Conservation (phyloP, 2,329 filamentous ascomycete species). For the Penicillium rolfsii region DNA sequence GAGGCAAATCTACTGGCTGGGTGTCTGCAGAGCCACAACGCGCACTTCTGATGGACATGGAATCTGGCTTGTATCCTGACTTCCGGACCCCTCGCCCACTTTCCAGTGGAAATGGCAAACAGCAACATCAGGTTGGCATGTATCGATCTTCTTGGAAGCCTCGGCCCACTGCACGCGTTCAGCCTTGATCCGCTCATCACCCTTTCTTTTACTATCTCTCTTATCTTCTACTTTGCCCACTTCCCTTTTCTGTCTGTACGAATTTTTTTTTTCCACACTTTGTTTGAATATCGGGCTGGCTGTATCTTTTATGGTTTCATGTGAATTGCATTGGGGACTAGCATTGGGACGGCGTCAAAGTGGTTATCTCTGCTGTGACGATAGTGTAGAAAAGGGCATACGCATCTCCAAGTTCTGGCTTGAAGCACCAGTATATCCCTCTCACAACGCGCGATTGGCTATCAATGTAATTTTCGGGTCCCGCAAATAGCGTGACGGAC, state of each 20-base stretch:
- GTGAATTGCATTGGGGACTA: slow-evolving; percentile 14
- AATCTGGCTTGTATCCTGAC: slow-evolving; percentile 40
- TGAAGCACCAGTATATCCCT: neutral
- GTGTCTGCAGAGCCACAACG: slow-evolving; percentile 47
- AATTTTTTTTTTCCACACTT: slow-evolving; percentile 24
- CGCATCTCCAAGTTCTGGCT: neutral
- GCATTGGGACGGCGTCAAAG: slow-evolving; percentile 40
- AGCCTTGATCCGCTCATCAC: slow-evolving; percentile 13
- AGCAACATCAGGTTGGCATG: slow-evolving; percentile 36
- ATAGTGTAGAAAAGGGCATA: slow-evolving; percentile 20
- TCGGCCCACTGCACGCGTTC: slow-evolving; percentile 37
- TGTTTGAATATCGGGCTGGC: slow-evolving; percentile 19
- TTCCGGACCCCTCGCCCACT: slow-evolving; percentile 30
- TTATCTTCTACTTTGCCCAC: neutral
- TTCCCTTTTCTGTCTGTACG: slow-evolving; percentile 24
- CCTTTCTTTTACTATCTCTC: slow-evolving; percentile 17
- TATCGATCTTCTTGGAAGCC: slow-evolving; percentile 44
- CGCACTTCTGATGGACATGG: slow-evolving; percentile 51
- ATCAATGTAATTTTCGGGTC: too few relatives aligned
- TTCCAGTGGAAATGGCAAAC: slow-evolving; percentile 33
- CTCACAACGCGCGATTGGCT: neutral
- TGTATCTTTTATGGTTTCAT: slow-evolving; percentile 21
- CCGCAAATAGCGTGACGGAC: too few relatives aligned
- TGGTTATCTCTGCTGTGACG: slow-evolving; percentile 10
- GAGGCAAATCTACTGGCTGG: slow-evolving; percentile 33